Evolutionary conservation across 768 basidiomycete genomes (phyloP).

Genomic region (Leccinum barrowsii): DNA sequence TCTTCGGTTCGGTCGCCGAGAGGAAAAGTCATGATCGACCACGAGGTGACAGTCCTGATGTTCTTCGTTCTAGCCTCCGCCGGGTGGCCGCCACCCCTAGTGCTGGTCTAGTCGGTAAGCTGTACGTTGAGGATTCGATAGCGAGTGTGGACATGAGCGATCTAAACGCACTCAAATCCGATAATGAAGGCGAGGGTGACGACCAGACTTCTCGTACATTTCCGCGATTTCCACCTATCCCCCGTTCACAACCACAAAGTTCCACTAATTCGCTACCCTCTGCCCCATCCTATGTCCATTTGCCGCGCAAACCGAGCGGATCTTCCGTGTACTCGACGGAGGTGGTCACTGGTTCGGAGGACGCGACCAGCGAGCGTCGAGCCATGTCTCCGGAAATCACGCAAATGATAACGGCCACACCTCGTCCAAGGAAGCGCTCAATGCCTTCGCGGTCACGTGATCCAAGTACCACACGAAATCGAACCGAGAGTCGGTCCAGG

Average conservation of each 20-base stretch:
- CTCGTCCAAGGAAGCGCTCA: conserved; percentile 32
- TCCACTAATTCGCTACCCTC: neutral
- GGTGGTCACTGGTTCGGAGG: conserved; percentile 12
- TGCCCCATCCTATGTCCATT: conserved; percentile 20
- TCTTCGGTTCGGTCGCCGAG: conserved; percentile 6
- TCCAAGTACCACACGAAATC: conserved; percentile 14
- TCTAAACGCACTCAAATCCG: conserved; percentile 27
- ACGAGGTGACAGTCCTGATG: conserved; percentile 19
- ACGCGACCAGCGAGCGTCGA: conserved; percentile 7
- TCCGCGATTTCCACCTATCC: conserved; percentile 26
- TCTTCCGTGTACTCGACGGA: conserved; percentile 12
- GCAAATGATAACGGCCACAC: conserved; percentile 38
- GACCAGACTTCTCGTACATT: conserved; percentile 23
- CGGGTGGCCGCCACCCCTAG: conserved; percentile 7
- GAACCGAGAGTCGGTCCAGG: conserved; percentile 10
- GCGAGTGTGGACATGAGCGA: conserved; percentile 32
- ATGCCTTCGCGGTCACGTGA: conserved; percentile 23
- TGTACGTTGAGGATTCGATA: conserved; percentile 23
- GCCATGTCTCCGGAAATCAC: conserved; percentile 38
- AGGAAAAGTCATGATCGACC: conserved; percentile 7
- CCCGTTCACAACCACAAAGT: conserved; percentile 13
- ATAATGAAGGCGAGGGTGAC: conserved; percentile 26
- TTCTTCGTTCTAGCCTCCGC: conserved; percentile 17
- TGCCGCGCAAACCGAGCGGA: conserved; percentile 21
- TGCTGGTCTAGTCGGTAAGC: conserved; percentile 1